Evolutionary conservation across 2,329 filamentous ascomycete species (phyloP).

Genomic region (Fusarium austroafricanum): DNA sequence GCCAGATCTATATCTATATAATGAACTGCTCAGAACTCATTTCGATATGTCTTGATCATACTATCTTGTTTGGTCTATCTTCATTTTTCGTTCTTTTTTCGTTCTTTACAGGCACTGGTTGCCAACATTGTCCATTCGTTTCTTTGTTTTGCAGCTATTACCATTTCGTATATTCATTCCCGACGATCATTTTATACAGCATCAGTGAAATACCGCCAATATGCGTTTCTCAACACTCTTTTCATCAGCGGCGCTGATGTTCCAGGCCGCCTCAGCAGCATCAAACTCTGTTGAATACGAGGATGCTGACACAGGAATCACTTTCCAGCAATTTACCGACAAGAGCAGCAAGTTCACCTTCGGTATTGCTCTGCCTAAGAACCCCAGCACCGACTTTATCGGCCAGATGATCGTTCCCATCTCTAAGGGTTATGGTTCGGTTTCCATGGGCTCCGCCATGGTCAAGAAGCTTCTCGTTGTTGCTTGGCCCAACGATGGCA

Average conservation of each 20-base stretch:
- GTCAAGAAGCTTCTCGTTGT: slow-evolving; percentile 67
- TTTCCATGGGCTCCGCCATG: slow-evolving; percentile 69
- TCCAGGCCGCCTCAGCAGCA: slow-evolving; percentile 23
- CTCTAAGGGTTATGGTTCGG: slow-evolving; percentile 62
- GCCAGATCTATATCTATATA: slow-evolving; percentile 9
- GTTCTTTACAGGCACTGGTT: slow-evolving; percentile 37
- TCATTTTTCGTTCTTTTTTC: slow-evolving; percentile 11
- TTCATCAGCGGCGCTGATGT: slow-evolving; percentile 37
- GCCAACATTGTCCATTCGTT: slow-evolving; percentile 31
- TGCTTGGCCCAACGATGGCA: slow-evolving; percentile 65
- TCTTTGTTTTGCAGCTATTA: slow-evolving; percentile 11
- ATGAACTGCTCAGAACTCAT: slow-evolving; percentile 6
- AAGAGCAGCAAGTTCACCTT: slow-evolving; percentile 60
- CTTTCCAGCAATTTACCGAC: slow-evolving; percentile 63
- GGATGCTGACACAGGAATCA: slow-evolving; percentile 63
- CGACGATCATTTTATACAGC: slow-evolving; percentile 3
- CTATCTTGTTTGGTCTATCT: slow-evolving; percentile 27
- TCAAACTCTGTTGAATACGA: slow-evolving; percentile 49
- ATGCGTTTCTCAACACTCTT: slow-evolving; percentile 38
- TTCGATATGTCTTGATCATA: background rate
- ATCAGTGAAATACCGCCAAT: background rate
- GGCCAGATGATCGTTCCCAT: slow-evolving; percentile 64
- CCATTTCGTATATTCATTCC: slow-evolving; percentile 5
- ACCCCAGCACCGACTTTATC: slow-evolving; percentile 68
- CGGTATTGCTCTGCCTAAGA: slow-evolving; percentile 65